phyloP scores from a whole-genome alignment of 2,329 filamentous ascomycete species.

The Drechslerella stenobrocha region DNA sequence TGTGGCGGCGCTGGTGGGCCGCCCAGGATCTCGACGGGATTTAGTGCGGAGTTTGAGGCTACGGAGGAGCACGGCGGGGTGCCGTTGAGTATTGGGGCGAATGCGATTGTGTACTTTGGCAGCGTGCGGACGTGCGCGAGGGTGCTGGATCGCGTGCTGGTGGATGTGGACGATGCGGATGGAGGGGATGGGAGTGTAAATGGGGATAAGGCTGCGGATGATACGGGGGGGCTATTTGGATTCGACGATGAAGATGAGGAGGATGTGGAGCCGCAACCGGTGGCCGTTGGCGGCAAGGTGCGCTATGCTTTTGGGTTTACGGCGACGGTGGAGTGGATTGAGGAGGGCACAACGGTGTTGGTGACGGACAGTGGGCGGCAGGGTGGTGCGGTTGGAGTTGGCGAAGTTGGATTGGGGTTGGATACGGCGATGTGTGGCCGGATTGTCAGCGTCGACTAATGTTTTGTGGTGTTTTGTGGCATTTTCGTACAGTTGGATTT shows the following conservation, averaged over 20 bases:
- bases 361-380: slow-evolving; percentile 50
- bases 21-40: slow-evolving; percentile 68
- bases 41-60: slow-evolving; percentile 72
- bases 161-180: slow-evolving; percentile 50
- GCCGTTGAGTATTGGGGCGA: slow-evolving; percentile 67
- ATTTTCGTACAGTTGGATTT: not conserved
- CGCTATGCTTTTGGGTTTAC: slow-evolving; percentile 44
- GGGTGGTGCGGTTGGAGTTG: slow-evolving; percentile 47
- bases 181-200: slow-evolving; percentile 18
- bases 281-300: slow-evolving; percentile 17
- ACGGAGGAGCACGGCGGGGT: slow-evolving; percentile 56
- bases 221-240: slow-evolving; percentile 64
- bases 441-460: slow-evolving; percentile 38
- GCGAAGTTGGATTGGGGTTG: slow-evolving; percentile 45
- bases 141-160: slow-evolving; percentile 63
- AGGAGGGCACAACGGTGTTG: slow-evolving; percentile 51
- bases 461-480: not conserved
- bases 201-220: slow-evolving; percentile 55
- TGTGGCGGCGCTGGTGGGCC: slow-evolving; percentile 57
- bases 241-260: slow-evolving; percentile 60
- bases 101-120: slow-evolving; percentile 81
- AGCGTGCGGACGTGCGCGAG: slow-evolving; percentile 82
- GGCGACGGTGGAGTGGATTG: slow-evolving; percentile 51
- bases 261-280: slow-evolving; percentile 47
- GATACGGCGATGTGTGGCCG: slow-evolving; percentile 46